phyloP scores from a whole-genome alignment of 306 rosid genomes.

The Inga laurina region DNA sequence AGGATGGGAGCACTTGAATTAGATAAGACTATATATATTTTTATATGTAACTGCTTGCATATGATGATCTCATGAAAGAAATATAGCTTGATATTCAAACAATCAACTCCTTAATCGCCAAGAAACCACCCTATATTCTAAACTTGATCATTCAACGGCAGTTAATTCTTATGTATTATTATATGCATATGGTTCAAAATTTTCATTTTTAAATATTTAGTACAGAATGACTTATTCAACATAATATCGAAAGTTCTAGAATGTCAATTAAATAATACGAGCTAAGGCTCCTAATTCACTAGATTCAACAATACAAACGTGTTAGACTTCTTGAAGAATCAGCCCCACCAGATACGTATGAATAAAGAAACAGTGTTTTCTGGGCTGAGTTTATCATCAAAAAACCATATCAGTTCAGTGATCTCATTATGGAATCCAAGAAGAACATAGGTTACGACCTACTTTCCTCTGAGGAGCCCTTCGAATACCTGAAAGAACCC shows the following conservation, averaged over 20 bases:
- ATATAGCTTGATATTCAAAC: neutral
- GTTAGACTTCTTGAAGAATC: neutral
- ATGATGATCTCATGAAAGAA: neutral
- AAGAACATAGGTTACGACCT: neutral
- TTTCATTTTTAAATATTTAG: neutral
- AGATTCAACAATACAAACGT: neutral
- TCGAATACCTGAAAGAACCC: neutral
- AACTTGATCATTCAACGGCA: neutral
- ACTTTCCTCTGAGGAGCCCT: neutral
- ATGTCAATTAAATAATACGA: neutral
- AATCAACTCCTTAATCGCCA: neutral
- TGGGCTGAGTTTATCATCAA: neutral
- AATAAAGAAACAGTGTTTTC: neutral
- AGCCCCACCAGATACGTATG: neutral
- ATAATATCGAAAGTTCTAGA: neutral
- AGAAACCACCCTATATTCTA: neutral
- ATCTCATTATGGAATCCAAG: neutral
- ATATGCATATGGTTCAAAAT: neutral
- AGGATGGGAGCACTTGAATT: no score
- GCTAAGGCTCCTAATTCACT: neutral
- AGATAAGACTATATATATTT: no score
- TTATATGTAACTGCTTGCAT: neutral
- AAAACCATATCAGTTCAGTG: neutral
- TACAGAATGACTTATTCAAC: neutral
- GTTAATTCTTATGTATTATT: neutral